Base-by-base conservation (phyloP, 768 basidiomycete species). In the Lepiota venenata region DNA sequence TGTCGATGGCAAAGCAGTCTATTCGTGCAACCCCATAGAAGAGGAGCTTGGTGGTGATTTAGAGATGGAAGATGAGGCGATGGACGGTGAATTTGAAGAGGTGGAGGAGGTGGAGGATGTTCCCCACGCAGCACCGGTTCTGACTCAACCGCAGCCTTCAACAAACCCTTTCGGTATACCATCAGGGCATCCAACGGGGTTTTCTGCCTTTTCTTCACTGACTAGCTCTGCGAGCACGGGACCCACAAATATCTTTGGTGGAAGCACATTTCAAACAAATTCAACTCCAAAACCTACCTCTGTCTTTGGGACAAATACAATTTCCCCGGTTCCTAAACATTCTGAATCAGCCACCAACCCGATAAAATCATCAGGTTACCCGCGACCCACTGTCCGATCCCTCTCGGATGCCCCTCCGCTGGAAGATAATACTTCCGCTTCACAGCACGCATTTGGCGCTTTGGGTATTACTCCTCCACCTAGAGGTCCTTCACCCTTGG, bases 1-100 rank as follows among this genome's bases (percentile, higher is more conserved):
- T 57, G 88, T 91, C 48, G 88, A 91, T 59, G 89, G 88, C 0
- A 63, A 75, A 41, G 71, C 75, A 41, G 53, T 57, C 6, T 70
- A 75, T 39, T 52, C 62, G 11, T 8, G 9, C 8, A 8, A 32
- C 8, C 32, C 32, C 10, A 32, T 32, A 32, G 50, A 60, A 21
- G 60, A 57, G 29, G 57, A 52, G 6, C 58, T 58, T 5, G 61
- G 69, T 16, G 64, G 66, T 25, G 63, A 59, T 9, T 67, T 62
- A 27, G 63, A 56, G 18, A 60, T 56, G 41, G 63, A 61, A 8
- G 61, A 65, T 16, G 71, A 67, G 15, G 56, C 59, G 16, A 60
- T 64, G 47, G 71, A 69, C 7, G 41, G 15, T 25, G 29, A 16
- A 32, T 58, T 56, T 38, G 64, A 61, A 4, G 60, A 65, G 16